Base-by-base conservation (phyloP, 371 early-diverging fungal genomes). In the Rhizomucor miehei region DNA sequence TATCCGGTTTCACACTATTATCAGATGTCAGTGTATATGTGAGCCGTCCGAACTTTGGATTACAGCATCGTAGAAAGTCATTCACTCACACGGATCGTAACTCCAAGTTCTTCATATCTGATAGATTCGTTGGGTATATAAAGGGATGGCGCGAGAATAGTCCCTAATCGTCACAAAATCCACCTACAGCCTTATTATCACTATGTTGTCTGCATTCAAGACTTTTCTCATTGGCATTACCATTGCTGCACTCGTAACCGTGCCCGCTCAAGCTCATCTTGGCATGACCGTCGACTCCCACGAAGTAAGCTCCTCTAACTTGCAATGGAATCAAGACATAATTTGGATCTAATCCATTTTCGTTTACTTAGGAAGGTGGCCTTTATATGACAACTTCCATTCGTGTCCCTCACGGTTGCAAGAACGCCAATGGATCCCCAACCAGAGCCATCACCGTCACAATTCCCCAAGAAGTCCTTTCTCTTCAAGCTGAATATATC, bases 351-450 rank as follows among this genome's bases (percentile, higher is more conserved):
- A 29, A 29, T 29, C 29, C 5, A 5, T 8, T 29, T 29, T 29
- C 8, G 3, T 29, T 29, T 29, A 5, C 29, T 29, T 41, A 41
- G 19, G 25, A 19, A 6, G 29, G 48, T 47, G 48, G 48, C 14
- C 48, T 47, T 3, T 47, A 47, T 17, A 6, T 47, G 23, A 47
- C 23, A 12, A 25, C 48, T 29, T 24, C 23, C 19, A 24, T 47
- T 47, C 48, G 48, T 29, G 48, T 47, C 6, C 48, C 48, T 47
- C 48, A 47, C 29, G 48, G 48, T 13, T 47, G 48, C 29, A 47
- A 47, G 29, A 47, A 47, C 13, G 11, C 48, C 1, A 34, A 47
- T 25, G 48, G 48, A 13, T 29, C 24, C 12, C 29, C 11, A 29
- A 47, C 48, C 12, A 23, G 14, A 29, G 48, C 29, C 4, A 17